These are phyloP conservation scores for Schizophyllum amplum DNA, from an alignment of 1,284 basidiomycete genomes.

Conservation along the genomic window DNA sequence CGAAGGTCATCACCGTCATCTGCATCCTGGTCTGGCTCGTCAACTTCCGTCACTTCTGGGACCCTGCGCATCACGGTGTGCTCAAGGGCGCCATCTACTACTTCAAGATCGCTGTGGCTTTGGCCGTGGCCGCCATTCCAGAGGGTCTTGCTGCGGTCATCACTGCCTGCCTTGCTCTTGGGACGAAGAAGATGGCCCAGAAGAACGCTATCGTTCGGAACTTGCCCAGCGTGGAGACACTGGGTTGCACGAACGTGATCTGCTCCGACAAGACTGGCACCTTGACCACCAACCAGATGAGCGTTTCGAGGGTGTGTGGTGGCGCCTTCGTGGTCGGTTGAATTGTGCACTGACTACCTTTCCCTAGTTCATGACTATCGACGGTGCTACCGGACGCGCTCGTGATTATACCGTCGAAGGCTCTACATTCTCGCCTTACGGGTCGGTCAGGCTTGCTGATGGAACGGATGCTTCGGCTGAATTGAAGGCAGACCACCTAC, in stretches of 20 bases:
- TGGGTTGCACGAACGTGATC: constrained; percentile 94
- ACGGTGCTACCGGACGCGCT: constrained; percentile 41
- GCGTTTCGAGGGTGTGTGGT: constrained; percentile 67
- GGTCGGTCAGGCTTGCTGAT: constrained; percentile 59
- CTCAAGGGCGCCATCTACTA: constrained; percentile 94
- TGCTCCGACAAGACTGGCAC: constrained; percentile 98
- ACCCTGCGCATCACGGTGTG: constrained; percentile 82
- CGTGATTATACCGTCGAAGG: constrained; percentile 80
- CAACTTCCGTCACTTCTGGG: constrained; percentile 90
- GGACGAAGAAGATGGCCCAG: constrained; percentile 97
- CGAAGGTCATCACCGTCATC: constrained; percentile 93
- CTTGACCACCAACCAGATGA: constrained; percentile 95
- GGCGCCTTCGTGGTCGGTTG: too few relatives aligned
- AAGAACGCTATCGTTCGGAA: constrained; percentile 95
- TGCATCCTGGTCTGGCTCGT: constrained; percentile 95
- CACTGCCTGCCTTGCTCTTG: constrained; percentile 91
- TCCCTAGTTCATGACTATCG: constrained; percentile 67
- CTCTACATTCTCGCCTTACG: constrained; percentile 82
- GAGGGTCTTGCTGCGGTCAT: constrained; percentile 95
- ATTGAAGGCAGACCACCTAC: constrained; percentile 65
- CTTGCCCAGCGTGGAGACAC: constrained; percentile 92
- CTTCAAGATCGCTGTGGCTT: constrained; percentile 95
- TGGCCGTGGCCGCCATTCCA: constrained; percentile 94
- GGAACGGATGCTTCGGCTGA: constrained; percentile 49
- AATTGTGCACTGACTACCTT: constrained; percentile 7